Evolutionary conservation across 2,329 filamentous ascomycete genomes (phyloP).

Genomic region (Diaporthe amygdali): DNA sequence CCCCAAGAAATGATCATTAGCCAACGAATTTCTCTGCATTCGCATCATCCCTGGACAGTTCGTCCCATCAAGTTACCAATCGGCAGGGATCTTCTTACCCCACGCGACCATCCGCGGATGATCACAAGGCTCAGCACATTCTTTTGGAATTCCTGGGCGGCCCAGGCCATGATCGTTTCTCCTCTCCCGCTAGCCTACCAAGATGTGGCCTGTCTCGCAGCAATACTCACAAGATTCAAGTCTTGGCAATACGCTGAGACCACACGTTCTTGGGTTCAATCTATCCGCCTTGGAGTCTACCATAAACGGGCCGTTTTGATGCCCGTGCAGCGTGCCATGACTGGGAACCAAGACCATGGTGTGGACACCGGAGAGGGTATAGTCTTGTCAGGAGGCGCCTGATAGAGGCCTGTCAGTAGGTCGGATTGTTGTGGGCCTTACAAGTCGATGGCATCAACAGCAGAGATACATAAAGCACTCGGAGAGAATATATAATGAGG

Average conservation of each 20-base stretch:
- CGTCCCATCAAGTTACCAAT: neutral
- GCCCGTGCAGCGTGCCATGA: slow-evolving; percentile 5
- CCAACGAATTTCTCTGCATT: neutral
- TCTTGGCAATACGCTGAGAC: slow-evolving; percentile 2
- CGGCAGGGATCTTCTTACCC: neutral
- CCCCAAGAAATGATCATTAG: neutral
- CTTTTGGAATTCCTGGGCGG: neutral
- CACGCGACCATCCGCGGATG: slow-evolving; percentile 4
- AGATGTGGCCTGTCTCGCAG: neutral
- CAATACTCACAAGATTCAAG: neutral
- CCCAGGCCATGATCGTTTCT: neutral
- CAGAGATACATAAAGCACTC: neutral
- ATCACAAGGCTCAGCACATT: slow-evolving; percentile 13
- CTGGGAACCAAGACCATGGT: neutral
- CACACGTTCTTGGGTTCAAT: neutral
- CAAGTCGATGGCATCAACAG: neutral
- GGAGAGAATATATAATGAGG: neutral
- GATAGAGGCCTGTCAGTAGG: neutral
- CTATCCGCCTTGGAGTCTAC: neutral
- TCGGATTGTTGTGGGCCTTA: neutral
- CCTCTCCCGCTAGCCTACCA: neutral
- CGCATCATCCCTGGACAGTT: neutral
- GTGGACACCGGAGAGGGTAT: neutral
- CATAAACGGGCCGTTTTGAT: slow-evolving; percentile 10
- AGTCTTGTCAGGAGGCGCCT: neutral